These are phyloP conservation scores for Letharia columbiana DNA, from an alignment of 495 filamentous ascomycete genomes.

Conservation along the genomic window DNA sequence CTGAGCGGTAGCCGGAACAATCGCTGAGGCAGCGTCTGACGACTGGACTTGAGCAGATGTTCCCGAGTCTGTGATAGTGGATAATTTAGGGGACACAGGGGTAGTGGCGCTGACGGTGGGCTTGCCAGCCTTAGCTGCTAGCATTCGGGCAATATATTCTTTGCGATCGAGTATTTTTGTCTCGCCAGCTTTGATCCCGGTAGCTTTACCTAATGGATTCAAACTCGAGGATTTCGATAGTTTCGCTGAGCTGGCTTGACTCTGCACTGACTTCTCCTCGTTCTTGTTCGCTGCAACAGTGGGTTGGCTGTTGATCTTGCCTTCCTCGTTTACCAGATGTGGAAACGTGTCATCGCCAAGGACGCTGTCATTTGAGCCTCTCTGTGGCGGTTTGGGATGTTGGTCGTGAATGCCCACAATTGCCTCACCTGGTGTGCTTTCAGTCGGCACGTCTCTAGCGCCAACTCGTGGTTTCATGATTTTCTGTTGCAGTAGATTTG, in stretches of 20 bases:
- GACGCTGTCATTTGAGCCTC: neutral
- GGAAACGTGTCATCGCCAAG: neutral
- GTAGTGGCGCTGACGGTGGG: slow-evolving; percentile 20
- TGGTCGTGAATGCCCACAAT: neutral
- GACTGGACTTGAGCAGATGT: neutral
- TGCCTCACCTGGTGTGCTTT: neutral
- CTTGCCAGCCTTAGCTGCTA: slow-evolving; percentile 50
- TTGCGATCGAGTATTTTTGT: slow-evolving; percentile 59
- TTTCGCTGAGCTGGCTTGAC: neutral
- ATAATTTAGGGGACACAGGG: slow-evolving; percentile 7
- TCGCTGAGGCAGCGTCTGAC: neutral
- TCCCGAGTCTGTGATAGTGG: slow-evolving; percentile 7
- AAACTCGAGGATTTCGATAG: neutral
- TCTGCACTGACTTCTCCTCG: neutral
- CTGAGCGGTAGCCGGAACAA: neutral
- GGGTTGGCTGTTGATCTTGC: neutral
- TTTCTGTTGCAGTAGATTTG: slow-evolving; percentile 7
- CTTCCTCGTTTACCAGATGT: neutral
- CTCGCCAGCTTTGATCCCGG: slow-evolving; percentile 18
- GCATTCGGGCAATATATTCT: slow-evolving; percentile 64
- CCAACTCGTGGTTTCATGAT: slow-evolving; percentile 7
- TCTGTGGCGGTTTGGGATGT: neutral
- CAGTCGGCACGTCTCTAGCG: neutral
- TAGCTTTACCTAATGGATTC: slow-evolving; percentile 1
- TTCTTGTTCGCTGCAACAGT: neutral